Conservation (phyloP, 768 basidiomycete genomes). For the Dentipellis fragilis region DNA sequence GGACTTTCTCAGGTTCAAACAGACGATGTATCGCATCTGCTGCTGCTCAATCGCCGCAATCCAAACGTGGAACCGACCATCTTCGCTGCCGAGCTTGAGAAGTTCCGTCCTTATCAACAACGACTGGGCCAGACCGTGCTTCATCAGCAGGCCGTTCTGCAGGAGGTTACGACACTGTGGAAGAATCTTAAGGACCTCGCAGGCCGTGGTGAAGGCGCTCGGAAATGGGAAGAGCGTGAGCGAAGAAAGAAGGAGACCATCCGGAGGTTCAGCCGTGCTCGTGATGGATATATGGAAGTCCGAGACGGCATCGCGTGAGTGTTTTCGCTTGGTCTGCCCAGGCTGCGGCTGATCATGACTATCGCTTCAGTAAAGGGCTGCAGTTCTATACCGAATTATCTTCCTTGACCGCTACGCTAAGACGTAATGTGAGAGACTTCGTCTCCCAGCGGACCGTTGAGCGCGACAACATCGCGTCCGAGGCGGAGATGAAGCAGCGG, state of each 20-base stretch:
- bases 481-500: constrained; percentile 65
- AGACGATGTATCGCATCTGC: constrained; percentile 93
- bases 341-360: constrained; percentile 7
- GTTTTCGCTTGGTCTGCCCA: constrained; percentile 1
- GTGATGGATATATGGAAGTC: constrained; percentile 82
- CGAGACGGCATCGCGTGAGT: constrained; percentile 76
- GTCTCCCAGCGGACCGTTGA: constrained; percentile 56
- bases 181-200: constrained; percentile 62
- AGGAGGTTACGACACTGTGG: constrained; percentile 71
- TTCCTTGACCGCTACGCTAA: constrained; percentile 49
- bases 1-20: constrained; percentile 59
- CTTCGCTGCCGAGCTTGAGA: constrained; percentile 91
- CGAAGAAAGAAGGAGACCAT: constrained; percentile 68
- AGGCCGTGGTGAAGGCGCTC: constrained; percentile 66
- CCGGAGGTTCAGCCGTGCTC: constrained; percentile 59
- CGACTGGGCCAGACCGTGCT: constrained; percentile 70
- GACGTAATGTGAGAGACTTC: constrained; percentile 50
- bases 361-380: constrained; percentile 60
- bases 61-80: constrained; percentile 74
- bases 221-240: constrained; percentile 77
- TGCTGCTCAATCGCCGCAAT: constrained; percentile 85
- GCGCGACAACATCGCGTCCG: constrained; percentile 53
- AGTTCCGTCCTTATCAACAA: constrained; percentile 87
- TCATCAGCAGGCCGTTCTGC: constrained; percentile 61
- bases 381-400: constrained; percentile 81